Evolutionary conservation across 2,329 filamentous ascomycete genomes (phyloP), one percentile per base, ranked within the genome.

Genomic region (Emydomyces testavorans): DNA sequence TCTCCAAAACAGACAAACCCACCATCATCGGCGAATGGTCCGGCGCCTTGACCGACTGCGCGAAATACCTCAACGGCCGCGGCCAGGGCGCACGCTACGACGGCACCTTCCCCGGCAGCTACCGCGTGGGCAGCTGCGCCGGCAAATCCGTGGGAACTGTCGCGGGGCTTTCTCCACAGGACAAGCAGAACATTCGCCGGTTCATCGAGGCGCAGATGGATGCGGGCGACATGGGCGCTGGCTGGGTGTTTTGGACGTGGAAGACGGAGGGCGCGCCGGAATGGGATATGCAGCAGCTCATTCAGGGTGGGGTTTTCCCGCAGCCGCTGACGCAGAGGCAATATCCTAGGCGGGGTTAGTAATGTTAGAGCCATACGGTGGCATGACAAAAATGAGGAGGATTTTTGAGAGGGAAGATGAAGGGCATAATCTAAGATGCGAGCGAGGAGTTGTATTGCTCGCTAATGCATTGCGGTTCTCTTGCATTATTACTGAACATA

Each of bases 1-100:
- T 71, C 50, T 60, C 63, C 5, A 67, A 70, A 26, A 67, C 70
- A 4, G 78, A 83, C 61, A 83, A 83, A 61, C 80, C 76, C 72
- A 74, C 76, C n/a, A 67, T 83, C 47, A 74, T 82, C 4, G 81
- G 81, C 35, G 81, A 85, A 60, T 84, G 80, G 80, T 77, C 75
- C 1, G 80, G 72, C 18, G 80, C 79, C 11, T 74, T 82, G 71
- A 83, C 80, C 2, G 72, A 75, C 52, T 77, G 75, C 54, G 71
- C 75, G 6, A 70, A 67, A 41, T 72, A 67, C 49, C 58, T 71
- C 40, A 77, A 77, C 52, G 78, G 80, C 34, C 74, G 73, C 49
- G 74, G 73, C 1, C 63, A 76, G 36, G 79, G 79, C 10, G 71
- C 79, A 6, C 71, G 81, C 29, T 80, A 77, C 50, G 67, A 71